These are phyloP conservation scores for Aspergillus puulaauensis DNA, from an alignment of 2,329 filamentous ascomycete genomes.

Conservation along the genomic window DNA sequence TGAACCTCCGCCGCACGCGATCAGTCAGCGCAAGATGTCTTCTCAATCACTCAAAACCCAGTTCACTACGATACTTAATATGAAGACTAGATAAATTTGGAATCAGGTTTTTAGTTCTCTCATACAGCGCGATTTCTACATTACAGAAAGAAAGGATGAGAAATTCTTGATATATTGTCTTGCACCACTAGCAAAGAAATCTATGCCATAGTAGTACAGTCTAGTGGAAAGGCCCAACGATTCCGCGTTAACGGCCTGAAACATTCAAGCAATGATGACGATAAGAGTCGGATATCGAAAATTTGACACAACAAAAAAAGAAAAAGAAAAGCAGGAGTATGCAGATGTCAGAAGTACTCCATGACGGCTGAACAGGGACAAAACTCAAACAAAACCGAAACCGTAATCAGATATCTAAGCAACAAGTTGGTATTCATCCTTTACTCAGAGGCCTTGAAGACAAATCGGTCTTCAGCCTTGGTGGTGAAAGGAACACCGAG, in stretches of 20 bases:
- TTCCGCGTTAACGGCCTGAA: background rate
- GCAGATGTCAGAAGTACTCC: constrained; percentile 9
- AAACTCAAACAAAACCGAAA: constrained; percentile 11
- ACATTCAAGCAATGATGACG: constrained; percentile 2
- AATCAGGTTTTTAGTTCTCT: too few relatives aligned
- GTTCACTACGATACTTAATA: background rate
- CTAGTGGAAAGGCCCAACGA: background rate
- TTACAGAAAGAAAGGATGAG: background rate
- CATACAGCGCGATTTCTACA: background rate
- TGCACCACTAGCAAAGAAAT: constrained; percentile 3
- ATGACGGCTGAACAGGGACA: constrained; percentile 5
- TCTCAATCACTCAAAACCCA: background rate
- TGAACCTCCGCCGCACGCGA: background rate
- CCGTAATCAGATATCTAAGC: background rate
- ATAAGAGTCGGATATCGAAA: constrained; percentile 15
- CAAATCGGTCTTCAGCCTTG: constrained; percentile 59
- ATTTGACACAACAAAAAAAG: constrained; percentile 9
- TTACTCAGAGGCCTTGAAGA: constrained; percentile 61
- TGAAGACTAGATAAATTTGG: too few relatives aligned
- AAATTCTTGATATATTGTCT: constrained; percentile 2
- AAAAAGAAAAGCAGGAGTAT: constrained; percentile 4
- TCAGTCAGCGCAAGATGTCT: background rate
- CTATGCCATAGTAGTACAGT: constrained; percentile 10
- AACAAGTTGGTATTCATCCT: background rate
- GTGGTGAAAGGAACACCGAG: constrained; percentile 85